A percentile compares a stretch with the other conserved stretches of the same genome.
phyloP scores from a whole-genome alignment of 75 land plant species.

The Sequoiadendron giganteum region DNA sequence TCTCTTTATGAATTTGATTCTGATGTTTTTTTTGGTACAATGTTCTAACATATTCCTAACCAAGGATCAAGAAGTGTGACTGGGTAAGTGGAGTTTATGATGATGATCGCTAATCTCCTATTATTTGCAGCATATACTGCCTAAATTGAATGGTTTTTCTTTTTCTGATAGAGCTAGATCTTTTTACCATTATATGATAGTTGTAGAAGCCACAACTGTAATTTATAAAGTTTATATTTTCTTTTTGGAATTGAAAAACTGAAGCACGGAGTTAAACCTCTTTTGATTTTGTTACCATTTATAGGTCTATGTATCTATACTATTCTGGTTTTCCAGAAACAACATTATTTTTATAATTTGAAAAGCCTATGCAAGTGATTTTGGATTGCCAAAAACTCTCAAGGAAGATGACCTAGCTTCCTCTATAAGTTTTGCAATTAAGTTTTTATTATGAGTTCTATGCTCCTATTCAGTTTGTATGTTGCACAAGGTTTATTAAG shows the following conservation, averaged over 20 bases:
- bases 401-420: slow-evolving; percentile 93
- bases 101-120: background rate
- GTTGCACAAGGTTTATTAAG: no score
- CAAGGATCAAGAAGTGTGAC: slow-evolving; percentile 90
- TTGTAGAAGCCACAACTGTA: background rate
- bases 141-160: background rate
- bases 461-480: no score
- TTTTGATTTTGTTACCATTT: background rate
- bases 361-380: slow-evolving; percentile 67
- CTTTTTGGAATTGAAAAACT: background rate
- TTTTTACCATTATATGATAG: background rate
- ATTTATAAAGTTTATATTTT: background rate
- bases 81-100: slow-evolving; percentile 56
- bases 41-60: slow-evolving; percentile 98
- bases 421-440: slow-evolving; percentile 49
- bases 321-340: background rate
- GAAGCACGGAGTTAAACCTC: background rate
- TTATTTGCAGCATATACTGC: background rate
- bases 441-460: no score
- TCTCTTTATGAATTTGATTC: background rate
- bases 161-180: background rate
- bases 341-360: background rate
- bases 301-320: background rate
- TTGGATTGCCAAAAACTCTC: slow-evolving; percentile 93
- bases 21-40: slow-evolving; percentile 30